Base-by-base conservation (phyloP, 768 basidiomycete species). In the Lactarius indigo region DNA sequence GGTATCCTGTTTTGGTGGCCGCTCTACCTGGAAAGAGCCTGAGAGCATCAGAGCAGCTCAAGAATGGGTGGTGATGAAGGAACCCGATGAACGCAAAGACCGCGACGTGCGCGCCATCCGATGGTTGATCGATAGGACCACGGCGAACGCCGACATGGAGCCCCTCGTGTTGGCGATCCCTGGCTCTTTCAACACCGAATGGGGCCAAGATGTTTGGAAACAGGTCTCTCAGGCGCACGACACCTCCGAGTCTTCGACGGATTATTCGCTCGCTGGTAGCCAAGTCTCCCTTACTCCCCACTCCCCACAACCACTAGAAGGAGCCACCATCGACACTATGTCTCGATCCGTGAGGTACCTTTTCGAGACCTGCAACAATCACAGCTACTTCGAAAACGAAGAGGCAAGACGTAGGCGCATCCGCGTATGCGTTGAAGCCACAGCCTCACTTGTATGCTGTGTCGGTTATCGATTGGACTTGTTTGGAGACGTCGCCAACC, bases 201-300 rank as follows among this genome's bases (percentile, higher is more conserved):
- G 64, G 58, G 57, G 64, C 0, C 3, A 0, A 42, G 15, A 55
- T 0, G 58, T 64, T 1, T 64, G 64, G 64, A 42, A 26, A 42
- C 28, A 3, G 6, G 58, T 64, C n/a, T 37, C 26, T 13, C 47
- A 23, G 3, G n/a, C n/a, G 2, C 5, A 1, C 18, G 56, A 58
- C 44, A 5, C 17, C 18, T 42, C 13, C 2, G 37, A 37, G 37
- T 13, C 37, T 15, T 5, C 3, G 5, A 15, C 7, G 18, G 41
- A 0, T 42, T 2, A 1, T 20, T 20, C 7, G 0, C 7, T n/a
- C n/a, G n/a, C 28, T 6, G 9, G 3, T 9, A n/a, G n/a, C n/a
- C 57, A 33, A 9, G 31, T 10, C 20, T 3, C 28, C 30, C 26
- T 10, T 6, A n/a, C 5, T 5, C 15, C 23, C 1, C 12, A 10